Evolutionary conservation across 1,284 basidiomycete species (phyloP).

Genomic region (Cronartium quercuum): DNA sequence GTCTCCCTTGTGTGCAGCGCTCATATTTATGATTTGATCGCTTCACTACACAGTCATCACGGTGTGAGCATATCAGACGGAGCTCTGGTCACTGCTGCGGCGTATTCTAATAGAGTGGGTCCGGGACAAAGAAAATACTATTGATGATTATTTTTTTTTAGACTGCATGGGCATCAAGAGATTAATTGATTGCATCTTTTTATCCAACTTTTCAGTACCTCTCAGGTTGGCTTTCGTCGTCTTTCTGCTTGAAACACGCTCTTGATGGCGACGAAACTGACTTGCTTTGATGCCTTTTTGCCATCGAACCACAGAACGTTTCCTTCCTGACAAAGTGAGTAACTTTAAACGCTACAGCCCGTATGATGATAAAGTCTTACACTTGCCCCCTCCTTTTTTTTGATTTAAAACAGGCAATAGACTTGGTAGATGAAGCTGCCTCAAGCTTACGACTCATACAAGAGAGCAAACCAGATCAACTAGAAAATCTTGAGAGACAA

Average conservation of each 20-base stretch:
- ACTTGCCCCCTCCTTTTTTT: neutral
- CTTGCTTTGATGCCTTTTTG: neutral
- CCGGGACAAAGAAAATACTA: neutral
- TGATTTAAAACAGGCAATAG: conserved; percentile 47
- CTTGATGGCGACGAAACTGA: neutral
- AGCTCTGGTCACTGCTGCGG: conserved; percentile 69
- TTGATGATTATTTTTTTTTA: neutral
- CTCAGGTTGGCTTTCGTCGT: conserved; percentile 14
- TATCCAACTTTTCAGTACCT: conserved; percentile 40
- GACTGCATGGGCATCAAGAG: neutral
- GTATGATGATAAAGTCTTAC: neutral
- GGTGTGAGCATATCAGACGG: conserved; percentile 83
- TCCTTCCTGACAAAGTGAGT: conserved; percentile 82
- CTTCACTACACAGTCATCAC: conserved; percentile 56
- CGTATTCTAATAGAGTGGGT: conserved; percentile 37
- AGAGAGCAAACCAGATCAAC: conserved; percentile 78
- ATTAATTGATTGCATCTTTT: neutral
- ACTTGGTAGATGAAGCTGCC: conserved; percentile 83
- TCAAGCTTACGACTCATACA: conserved; percentile 80
- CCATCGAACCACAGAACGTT: conserved; percentile 56
- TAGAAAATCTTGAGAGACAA: conserved; percentile 74
- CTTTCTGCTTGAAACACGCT: neutral
- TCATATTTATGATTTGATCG: neutral
- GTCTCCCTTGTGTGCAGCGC: neutral
- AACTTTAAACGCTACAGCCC: conserved; percentile 40